These are phyloP conservation scores for Eucalyptus sp. DNA, from an alignment of 345 rosid species.

Conservation along the genomic window DNA sequence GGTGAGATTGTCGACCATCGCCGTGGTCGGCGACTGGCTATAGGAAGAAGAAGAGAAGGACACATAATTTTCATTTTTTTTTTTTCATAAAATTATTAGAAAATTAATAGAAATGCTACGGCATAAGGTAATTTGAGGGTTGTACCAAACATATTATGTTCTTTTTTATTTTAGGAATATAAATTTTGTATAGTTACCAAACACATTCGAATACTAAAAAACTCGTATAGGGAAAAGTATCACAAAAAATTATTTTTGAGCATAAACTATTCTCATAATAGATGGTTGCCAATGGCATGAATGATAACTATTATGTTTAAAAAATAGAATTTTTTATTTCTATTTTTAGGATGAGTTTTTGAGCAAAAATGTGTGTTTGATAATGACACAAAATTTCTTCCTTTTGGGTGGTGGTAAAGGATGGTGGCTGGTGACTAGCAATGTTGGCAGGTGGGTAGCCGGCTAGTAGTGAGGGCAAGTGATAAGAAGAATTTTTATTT, in stretches of 20 bases:
- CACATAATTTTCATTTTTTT: too few species aligned
- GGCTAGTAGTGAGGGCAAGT: rapidly evolving
- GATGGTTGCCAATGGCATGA: rapidly evolving
- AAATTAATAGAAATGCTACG: not conserved
- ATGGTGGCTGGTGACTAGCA: rapidly evolving
- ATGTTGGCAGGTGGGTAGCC: too few species aligned
- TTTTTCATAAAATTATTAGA: too few species aligned
- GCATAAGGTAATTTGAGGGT: not conserved
- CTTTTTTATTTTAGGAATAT: rapidly evolving
- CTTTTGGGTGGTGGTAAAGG: too few species aligned
- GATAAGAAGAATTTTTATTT: too few species aligned
- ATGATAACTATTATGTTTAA: rapidly evolving
- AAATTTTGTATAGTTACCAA: not conserved
- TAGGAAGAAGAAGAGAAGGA: not conserved
- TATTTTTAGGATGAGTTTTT: too few species aligned
- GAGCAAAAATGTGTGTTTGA: too few species aligned
- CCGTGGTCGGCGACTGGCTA: rapidly evolving
- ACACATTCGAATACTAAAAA: rapidly evolving
- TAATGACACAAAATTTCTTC: too few species aligned
- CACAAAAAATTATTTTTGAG: too few species aligned
- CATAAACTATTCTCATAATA: rapidly evolving
- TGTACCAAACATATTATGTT: too few species aligned
- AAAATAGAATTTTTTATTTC: too few species aligned
- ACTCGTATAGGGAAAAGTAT: not conserved
- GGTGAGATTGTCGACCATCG: rapidly evolving